A percentile compares a stretch with the other conserved stretches of the same genome.
These are phyloP conservation scores for Solanum etuberosum DNA, from an alignment of 257 asterid species.

Conservation along the genomic window DNA sequence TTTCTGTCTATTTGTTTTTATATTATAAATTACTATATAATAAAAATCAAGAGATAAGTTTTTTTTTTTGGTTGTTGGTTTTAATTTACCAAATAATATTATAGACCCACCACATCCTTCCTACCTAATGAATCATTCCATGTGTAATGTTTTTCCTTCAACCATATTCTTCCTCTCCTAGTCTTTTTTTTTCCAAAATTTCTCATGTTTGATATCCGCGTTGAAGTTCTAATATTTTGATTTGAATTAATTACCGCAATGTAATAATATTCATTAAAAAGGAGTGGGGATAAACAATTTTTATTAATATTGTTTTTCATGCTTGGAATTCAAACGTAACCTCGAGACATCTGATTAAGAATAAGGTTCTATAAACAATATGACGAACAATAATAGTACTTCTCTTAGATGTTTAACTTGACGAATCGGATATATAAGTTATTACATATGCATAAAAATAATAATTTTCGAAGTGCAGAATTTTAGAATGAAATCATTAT, in stretches of 20 bases:
- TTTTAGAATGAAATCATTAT: not conserved
- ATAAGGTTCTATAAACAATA: not conserved
- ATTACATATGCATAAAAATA: no score
- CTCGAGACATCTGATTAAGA: no score
- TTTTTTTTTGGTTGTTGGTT: constrained; percentile 4
- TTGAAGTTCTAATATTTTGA: not conserved
- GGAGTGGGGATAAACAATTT: not conserved
- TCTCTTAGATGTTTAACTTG: not conserved
- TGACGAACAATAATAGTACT: not conserved
- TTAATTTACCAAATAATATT: constrained; percentile 24
- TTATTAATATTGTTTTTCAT: no score
- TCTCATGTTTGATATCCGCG: no score
- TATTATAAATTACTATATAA: not conserved
- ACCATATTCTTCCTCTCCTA: not conserved
- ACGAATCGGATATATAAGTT: not conserved
- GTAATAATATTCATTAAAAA: no score
- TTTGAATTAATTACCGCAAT: no score
- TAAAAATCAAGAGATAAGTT: constrained; percentile 1
- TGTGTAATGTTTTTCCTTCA: not conserved
- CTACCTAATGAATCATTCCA: constrained; percentile 18
- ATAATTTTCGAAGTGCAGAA: not conserved
- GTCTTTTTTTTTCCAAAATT: no score
- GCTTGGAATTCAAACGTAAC: not conserved
- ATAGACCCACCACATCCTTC: not conserved
- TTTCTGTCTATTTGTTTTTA: constrained; percentile 6